A percentile compares a stretch with the other conserved stretches of the same genome.
Evolutionary conservation across 1,284 basidiomycete species (phyloP).

Genomic region (Chiua sp.): DNA sequence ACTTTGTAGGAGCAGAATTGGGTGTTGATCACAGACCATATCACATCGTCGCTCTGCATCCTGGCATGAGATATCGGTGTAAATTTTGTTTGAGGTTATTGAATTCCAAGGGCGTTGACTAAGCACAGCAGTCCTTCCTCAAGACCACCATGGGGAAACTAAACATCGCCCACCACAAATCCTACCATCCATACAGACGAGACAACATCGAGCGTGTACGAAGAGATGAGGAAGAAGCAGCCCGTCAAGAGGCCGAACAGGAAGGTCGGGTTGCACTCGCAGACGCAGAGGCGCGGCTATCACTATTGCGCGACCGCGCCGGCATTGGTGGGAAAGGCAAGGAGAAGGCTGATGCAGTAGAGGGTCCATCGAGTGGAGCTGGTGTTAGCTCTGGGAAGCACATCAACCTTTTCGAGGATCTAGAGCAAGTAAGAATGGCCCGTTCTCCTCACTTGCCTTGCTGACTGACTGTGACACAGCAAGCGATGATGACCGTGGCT

Average conservation of each 20-base stretch:
- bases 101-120: conserved; percentile 9
- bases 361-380: conserved; percentile 33
- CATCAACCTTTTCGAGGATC: conserved; percentile 80
- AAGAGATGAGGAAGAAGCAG: conserved; percentile 82
- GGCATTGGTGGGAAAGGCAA: conserved; percentile 48
- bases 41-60: conserved; percentile 95
- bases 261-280: conserved; percentile 76
- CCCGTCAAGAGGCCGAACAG: conserved; percentile 46
- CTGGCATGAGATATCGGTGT: too few species aligned
- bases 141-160: conserved; percentile 69
- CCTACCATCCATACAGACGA: conserved; percentile 83
- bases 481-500: conserved; percentile 49
- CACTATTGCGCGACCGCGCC: conserved; percentile 64
- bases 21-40: conserved; percentile 93
- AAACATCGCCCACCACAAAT: conserved; percentile 90
- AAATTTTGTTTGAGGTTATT: too few species aligned
- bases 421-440: conserved; percentile 58
- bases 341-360: conserved; percentile 65
- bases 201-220: conserved; percentile 86
- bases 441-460: not conserved
- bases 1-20: conserved; percentile 99
- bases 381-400: conserved; percentile 42
- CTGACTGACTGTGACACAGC: conserved; percentile 37
- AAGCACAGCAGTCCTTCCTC: conserved; percentile 4
- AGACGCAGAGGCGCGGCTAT: conserved; percentile 81